Evolutionary conservation across 106 monocot genomes (phyloP).

Genomic region (Allium sativum): DNA sequence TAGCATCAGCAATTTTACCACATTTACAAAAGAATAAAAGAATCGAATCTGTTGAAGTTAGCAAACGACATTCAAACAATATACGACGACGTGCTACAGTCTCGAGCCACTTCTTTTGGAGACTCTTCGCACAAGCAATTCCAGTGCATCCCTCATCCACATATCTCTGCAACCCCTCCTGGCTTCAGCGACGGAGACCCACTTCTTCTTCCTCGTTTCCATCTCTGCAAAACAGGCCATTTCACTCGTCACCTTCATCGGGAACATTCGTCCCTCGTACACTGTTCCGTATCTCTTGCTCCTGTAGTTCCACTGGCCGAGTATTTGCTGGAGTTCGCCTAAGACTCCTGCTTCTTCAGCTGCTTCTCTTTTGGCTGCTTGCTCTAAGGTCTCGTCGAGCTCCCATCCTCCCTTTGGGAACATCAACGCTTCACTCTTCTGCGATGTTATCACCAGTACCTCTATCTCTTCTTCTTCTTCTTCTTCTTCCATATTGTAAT

Average conservation of each 20-base stretch:
- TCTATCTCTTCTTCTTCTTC: slow-evolving; percentile 20
- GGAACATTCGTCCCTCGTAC: slow-evolving; percentile 55
- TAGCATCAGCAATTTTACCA: too few species aligned
- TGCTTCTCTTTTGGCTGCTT: slow-evolving; percentile 45
- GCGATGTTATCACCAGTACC: slow-evolving; percentile 64
- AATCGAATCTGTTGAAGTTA: too few species aligned
- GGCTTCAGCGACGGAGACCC: slow-evolving; percentile 36
- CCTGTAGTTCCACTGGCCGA: slow-evolving; percentile 53
- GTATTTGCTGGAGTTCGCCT: slow-evolving; percentile 40
- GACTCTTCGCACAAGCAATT: slow-evolving; percentile 7
- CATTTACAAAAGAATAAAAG: too few species aligned
- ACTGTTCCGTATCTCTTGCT: slow-evolving; percentile 28
- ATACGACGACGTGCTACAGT: too few species aligned
- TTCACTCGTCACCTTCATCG: slow-evolving; percentile 47
- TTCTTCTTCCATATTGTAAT: neutral
- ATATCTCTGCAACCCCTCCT: slow-evolving; percentile 23
- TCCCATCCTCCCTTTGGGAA: slow-evolving; percentile 86
- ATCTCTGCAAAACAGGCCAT: slow-evolving; percentile 40
- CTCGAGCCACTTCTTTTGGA: too few species aligned
- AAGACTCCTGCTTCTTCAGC: slow-evolving; percentile 55
- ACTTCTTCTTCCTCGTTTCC: slow-evolving; percentile 34
- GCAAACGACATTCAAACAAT: too few species aligned
- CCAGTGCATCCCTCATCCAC: slow-evolving; percentile 50
- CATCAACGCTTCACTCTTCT: slow-evolving; percentile 48
- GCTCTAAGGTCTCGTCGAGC: slow-evolving; percentile 28